Evolutionary conservation across 495 filamentous ascomycete genomes (phyloP), one percentile per base, ranked within the genome.

Genomic region (Podospora bellae-mahoneyi): DNA sequence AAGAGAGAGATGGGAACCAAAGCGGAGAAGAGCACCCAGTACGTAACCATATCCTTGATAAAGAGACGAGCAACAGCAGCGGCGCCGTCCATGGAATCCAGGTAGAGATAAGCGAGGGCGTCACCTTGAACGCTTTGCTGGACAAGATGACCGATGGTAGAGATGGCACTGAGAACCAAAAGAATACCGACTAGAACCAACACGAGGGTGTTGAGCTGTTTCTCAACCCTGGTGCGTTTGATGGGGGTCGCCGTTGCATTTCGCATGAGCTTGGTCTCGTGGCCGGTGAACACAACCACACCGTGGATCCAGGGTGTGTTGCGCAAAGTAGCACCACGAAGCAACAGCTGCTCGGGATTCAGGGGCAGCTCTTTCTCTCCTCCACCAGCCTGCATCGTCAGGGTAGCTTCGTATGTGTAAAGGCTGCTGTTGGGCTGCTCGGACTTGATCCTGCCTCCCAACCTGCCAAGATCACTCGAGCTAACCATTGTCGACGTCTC

Each of bases 221-320:
- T 87, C 78, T 98, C 96, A 5, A 99, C 95, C 54, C 92, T 92
- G 5, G 96, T 99, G 61, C 92, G 89, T 83, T 99, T 99, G 78
- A 99, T 98, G 48, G 96, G 95, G 2, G 96, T 91, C 15, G 96
- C 96, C 9, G 94, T 98, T 30, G 96, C 96, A 77, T 99, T 99
- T 66, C 96, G 87, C 96, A 99, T 98, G 72, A 99, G 83, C 77
- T 99, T 99, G 30, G 96, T 98, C 80, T 99, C 94, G 77, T 99
- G 96, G 66, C 96, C 96, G 20, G 94, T 99, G 71, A 99, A 99
- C 18, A 98, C 94, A 68, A 98, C 96, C 64, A 95, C 87, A 34
- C 94, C 96, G 77, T 98, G 92, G 64, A 99, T 88, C 96, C 96
- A 99, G 23, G 94, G 94, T 10, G 96, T 99, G 72, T 99, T 99